Evolutionary conservation across 257 asterid species (phyloP).

Genomic region (Mentha longifolia): DNA sequence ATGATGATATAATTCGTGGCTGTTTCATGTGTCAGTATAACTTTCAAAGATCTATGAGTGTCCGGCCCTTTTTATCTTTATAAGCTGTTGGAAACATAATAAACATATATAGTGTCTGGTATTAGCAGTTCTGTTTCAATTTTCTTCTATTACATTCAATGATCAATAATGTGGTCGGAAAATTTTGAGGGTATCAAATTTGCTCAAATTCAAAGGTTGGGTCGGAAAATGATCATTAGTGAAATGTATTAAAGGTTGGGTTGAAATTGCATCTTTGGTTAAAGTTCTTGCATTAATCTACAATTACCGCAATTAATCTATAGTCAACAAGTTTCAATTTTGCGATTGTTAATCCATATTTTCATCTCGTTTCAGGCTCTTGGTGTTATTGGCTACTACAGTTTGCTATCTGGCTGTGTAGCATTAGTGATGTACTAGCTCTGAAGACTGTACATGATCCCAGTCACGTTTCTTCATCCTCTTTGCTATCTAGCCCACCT

Average conservation of each 20-base stretch:
- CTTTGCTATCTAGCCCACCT: slow-evolving; percentile 73
- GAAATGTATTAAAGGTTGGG: too few species aligned
- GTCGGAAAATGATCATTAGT: too few species aligned
- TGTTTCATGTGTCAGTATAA: slow-evolving; percentile 4
- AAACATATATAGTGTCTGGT: too few species aligned
- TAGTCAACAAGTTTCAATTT: neutral
- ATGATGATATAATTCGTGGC: neutral
- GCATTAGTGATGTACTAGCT: slow-evolving; percentile 58
- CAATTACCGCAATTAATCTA: too few species aligned
- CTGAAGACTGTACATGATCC: slow-evolving; percentile 43
- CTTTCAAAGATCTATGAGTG: neutral
- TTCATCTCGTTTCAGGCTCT: slow-evolving; percentile 60
- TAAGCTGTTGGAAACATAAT: too few species aligned
- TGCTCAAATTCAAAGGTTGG: too few species aligned
- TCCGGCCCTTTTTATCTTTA: neutral
- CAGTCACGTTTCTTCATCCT: slow-evolving; percentile 47
- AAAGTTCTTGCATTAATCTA: too few species aligned
- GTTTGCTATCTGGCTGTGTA: slow-evolving; percentile 68
- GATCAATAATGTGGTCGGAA: too few species aligned
- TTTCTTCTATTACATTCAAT: too few species aligned
- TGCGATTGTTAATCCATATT: slow-evolving; percentile 6
- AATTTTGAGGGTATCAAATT: too few species aligned
- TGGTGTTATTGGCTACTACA: slow-evolving; percentile 60
- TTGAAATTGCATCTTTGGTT: too few species aligned
- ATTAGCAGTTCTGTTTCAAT: too few species aligned